Evolutionary conservation across 2,329 filamentous ascomycete genomes (phyloP), one percentile per base, ranked within the genome.

Genomic region (Beauveria scarabaeidicola): DNA sequence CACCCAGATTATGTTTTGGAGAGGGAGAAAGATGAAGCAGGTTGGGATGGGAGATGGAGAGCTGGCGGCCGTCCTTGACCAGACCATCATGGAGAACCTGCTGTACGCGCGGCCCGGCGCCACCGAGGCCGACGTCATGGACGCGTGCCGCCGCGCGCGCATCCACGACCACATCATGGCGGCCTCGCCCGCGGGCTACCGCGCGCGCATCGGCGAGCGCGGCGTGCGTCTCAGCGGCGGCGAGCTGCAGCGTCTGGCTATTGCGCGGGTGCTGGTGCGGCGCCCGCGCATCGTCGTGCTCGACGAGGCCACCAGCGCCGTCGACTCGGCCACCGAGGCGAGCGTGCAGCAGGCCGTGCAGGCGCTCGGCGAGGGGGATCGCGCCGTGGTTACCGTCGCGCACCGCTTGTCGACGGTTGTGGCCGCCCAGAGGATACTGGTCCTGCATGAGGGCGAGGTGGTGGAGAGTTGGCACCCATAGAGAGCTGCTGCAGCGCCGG

Each of bases 1-100:
- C n/a, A n/a, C n/a, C n/a, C n/a, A n/a, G n/a, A n/a, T n/a, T n/a
- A n/a, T n/a, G n/a, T n/a, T n/a, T n/a, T n/a, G n/a, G n/a, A n/a
- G n/a, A n/a, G n/a, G n/a, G n/a, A n/a, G n/a, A n/a, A n/a, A n/a
- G n/a, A n/a, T n/a, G n/a, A n/a, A n/a, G n/a, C n/a, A n/a, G n/a
- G n/a, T n/a, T n/a, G n/a, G n/a, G n/a, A n/a, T n/a, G n/a, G n/a
- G n/a, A n/a, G n/a, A n/a, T n/a, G n/a, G n/a, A n/a, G n/a, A n/a
- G n/a, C n/a, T n/a, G n/a, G n/a, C n/a, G n/a, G n/a, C n/a, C 0
- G 73, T 89, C 9, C 88, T 89, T 73, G 85, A 88, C 66, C 77
- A 80, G 36, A 81, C 82, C 1, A 79, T 89, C 46, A 77, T 84
- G 66, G 80, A 87, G 19, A 89, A 89, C 65, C 73, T 89, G 25